phyloP scores from a whole-genome alignment of 768 basidiomycete genomes.

The Suillus ampliporus region DNA sequence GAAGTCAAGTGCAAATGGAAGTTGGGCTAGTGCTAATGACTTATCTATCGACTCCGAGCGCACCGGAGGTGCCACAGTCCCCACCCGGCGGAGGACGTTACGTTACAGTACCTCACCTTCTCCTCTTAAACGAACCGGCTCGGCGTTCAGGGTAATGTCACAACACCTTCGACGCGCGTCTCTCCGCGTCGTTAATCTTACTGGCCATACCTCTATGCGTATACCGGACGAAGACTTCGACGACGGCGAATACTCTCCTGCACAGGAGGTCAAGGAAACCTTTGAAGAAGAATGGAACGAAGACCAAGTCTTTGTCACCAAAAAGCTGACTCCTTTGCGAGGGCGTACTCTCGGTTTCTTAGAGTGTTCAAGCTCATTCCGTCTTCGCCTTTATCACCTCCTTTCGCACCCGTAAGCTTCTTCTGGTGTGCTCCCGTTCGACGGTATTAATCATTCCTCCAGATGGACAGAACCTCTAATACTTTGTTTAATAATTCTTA shows the following conservation, averaged over 20 bases:
- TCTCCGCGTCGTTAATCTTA: slow-evolving; percentile 82
- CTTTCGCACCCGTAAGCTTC: slow-evolving; percentile 72
- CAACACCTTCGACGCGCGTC: slow-evolving; percentile 67
- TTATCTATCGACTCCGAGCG: slow-evolving; percentile 53
- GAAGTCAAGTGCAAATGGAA: slow-evolving; percentile 35
- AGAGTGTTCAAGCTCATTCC: slow-evolving; percentile 67
- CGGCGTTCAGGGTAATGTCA: slow-evolving; percentile 62
- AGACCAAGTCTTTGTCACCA: slow-evolving; percentile 44
- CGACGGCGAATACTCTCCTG: slow-evolving; percentile 25
- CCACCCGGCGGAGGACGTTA: slow-evolving; percentile 43
- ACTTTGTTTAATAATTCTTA: slow-evolving; percentile 80
- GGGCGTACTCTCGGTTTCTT: slow-evolving; percentile 83
- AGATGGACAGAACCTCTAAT: slow-evolving; percentile 90
- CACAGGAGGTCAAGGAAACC: slow-evolving; percentile 44
- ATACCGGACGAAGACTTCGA: slow-evolving; percentile 55
- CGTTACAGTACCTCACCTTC: slow-evolving; percentile 62
- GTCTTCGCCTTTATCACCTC: slow-evolving; percentile 68
- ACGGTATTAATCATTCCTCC: slow-evolving; percentile 7
- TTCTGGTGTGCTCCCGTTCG: slow-evolving; percentile 8
- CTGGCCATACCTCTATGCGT: slow-evolving; percentile 61
- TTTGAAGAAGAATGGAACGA: slow-evolving; percentile 34
- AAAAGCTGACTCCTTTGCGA: slow-evolving; percentile 58
- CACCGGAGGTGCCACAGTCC: slow-evolving; percentile 45
- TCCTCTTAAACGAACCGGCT: slow-evolving; percentile 64
- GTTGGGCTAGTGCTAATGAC: slow-evolving; percentile 31